A percentile compares a stretch with the other conserved stretches of the same genome.
Evolutionary conservation across 192 early-diverging fungal genomes (phyloP).

Genomic region (Coemansia umbellata): DNA sequence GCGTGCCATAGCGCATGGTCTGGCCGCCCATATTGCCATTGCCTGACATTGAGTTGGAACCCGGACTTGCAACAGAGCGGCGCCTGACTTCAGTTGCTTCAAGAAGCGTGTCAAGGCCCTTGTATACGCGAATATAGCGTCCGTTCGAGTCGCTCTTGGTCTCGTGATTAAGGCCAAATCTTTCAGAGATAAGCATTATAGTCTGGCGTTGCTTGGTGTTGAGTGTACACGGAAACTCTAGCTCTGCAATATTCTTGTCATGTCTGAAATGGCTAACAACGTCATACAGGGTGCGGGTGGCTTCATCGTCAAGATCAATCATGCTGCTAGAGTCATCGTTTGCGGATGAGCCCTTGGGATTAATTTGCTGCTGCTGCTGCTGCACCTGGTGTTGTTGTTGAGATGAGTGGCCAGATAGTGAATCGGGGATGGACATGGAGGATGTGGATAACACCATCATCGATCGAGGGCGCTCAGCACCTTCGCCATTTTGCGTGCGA

Average conservation of each 20-base stretch:
- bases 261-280: constrained; percentile 68
- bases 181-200: constrained; percentile 68
- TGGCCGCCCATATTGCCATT: constrained; percentile 8
- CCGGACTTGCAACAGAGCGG: constrained; percentile 37
- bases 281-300: constrained; percentile 67
- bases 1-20: constrained; percentile 23
- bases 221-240: constrained; percentile 61
- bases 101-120: constrained; percentile 45
- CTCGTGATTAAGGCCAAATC: constrained; percentile 57
- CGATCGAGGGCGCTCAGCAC: constrained; percentile 28
- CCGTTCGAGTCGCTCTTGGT: constrained; percentile 42
- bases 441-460: constrained; percentile 46
- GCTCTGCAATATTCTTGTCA: constrained; percentile 60
- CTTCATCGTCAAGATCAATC: constrained; percentile 69
- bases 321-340: constrained; percentile 12
- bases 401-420: not conserved
- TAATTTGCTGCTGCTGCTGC: constrained; percentile 17
- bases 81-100: constrained; percentile 47
- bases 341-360: not conserved
- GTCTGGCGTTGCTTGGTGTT: constrained; percentile 59
- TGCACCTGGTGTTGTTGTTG: constrained; percentile 7
- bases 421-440: constrained; percentile 39
- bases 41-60: constrained; percentile 4
- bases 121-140: constrained; percentile 49
- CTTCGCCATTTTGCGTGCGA: constrained; percentile 28